Conservation (phyloP, 106 monocot genomes). For the Acorus calamus region DNA sequence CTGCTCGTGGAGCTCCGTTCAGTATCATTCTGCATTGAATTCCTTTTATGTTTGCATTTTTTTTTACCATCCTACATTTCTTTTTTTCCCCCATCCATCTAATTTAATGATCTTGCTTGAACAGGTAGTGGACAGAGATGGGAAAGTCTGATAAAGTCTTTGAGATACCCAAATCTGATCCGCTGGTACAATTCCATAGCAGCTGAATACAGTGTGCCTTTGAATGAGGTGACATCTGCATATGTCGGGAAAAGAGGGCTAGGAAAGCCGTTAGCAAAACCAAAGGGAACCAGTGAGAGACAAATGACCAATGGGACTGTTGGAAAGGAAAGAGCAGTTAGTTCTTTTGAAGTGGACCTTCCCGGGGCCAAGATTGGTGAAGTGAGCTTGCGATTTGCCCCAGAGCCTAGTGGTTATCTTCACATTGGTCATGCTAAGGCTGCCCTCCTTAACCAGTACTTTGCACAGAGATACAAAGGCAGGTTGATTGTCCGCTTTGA, state of each 20-base stretch:
- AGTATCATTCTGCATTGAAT: no score
- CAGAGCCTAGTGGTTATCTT: slow-evolving; percentile 94
- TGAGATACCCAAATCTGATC: slow-evolving; percentile 64
- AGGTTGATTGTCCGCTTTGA: slow-evolving; percentile 80
- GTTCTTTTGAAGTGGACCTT: slow-evolving; percentile 74
- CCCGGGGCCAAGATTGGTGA: slow-evolving; percentile 82
- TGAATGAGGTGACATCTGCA: slow-evolving; percentile 56
- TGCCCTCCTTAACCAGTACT: slow-evolving; percentile 85
- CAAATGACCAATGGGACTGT: slow-evolving; percentile 11
- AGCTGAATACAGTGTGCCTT: slow-evolving; percentile 30
- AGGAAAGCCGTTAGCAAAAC: slow-evolving; percentile 44
- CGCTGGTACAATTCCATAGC: slow-evolving; percentile 77
- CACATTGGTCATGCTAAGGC: slow-evolving; percentile 98
- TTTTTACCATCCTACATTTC: background rate
- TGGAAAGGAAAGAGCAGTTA: slow-evolving; percentile 25
- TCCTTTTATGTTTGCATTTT: background rate
- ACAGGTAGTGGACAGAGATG: slow-evolving; percentile 87
- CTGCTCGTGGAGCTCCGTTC: no score
- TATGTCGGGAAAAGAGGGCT: slow-evolving; percentile 95
- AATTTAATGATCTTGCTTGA: background rate
- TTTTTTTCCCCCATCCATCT: background rate
- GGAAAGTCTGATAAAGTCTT: slow-evolving; percentile 87
- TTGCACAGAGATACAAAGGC: slow-evolving; percentile 72
- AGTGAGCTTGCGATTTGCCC: slow-evolving; percentile 92
- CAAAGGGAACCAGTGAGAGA: no score